Evolutionary conservation across 176 grass and related monocot genomes (phyloP).

Genomic region (Juncus effusus): DNA sequence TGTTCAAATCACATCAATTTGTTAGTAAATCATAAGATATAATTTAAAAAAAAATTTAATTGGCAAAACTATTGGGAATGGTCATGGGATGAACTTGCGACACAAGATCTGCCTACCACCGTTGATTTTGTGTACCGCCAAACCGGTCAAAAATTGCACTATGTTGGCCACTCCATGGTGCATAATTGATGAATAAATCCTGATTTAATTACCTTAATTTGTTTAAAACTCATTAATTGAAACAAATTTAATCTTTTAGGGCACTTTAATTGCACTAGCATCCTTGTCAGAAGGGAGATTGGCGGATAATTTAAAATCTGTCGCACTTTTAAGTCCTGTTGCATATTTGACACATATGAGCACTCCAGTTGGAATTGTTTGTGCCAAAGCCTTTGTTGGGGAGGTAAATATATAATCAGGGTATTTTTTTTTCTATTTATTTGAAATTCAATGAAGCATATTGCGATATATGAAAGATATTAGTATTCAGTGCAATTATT

Average conservation of each 20-base stretch:
- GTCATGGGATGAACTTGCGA: constrained; percentile 83
- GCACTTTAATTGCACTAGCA: constrained; percentile 65
- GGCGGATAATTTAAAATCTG: constrained; percentile 65
- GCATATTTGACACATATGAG: constrained; percentile 78
- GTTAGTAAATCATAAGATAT: not conserved
- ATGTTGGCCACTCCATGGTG: constrained; percentile 89
- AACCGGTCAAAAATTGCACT: constrained; percentile 70
- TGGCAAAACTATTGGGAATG: constrained; percentile 74
- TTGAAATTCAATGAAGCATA: not conserved
- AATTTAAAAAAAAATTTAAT: not conserved
- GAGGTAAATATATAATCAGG: constrained; percentile 41
- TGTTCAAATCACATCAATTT: not conserved
- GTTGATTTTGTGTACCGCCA: constrained; percentile 41
- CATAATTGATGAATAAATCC: not conserved
- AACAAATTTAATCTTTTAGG: constrained; percentile 38
- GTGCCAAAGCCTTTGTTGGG: constrained; percentile 56
- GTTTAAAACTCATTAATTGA: not conserved
- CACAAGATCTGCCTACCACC: constrained; percentile 59
- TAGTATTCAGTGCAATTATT: not conserved
- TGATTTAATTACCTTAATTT: constrained; percentile 7
- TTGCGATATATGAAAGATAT: not conserved
- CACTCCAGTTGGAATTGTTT: constrained; percentile 48
- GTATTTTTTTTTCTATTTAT: not conserved
- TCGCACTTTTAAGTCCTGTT: constrained; percentile 65
- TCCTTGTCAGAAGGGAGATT: constrained; percentile 67